A percentile compares a stretch with the other conserved stretches of the same genome.
Evolutionary conservation across 768 basidiomycete genomes (phyloP).

Genomic region (Hysterangium stoloniferum): DNA sequence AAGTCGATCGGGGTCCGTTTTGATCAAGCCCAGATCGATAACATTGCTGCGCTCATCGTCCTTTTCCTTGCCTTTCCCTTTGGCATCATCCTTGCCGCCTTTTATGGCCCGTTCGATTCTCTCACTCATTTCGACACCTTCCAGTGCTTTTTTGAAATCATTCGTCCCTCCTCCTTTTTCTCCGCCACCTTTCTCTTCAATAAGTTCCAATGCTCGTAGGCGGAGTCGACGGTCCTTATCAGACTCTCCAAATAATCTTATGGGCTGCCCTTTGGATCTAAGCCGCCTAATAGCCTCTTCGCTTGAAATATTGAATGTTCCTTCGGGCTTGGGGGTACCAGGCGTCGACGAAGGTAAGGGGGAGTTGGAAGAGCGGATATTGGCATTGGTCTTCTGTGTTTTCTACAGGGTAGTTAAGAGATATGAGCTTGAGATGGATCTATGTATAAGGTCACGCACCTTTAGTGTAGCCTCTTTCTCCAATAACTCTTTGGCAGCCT

Average conservation of each 20-base stretch:
- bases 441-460: background rate
- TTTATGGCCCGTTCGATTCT: conserved; percentile 48
- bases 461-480: conserved; percentile 20
- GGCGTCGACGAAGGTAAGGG: conserved; percentile 30
- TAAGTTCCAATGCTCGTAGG: conserved; percentile 86
- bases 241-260: conserved; percentile 88
- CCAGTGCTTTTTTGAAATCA: conserved; percentile 86
- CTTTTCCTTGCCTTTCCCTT: conserved; percentile 57
- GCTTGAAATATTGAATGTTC: conserved; percentile 80
- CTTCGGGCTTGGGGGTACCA: conserved; percentile 33
- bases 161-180: conserved; percentile 77
- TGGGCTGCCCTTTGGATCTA: conserved; percentile 87
- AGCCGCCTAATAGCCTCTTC: conserved; percentile 88
- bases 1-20: conserved; percentile 88
- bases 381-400: conserved; percentile 30
- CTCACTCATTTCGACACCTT: conserved; percentile 79
- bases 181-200: conserved; percentile 83
- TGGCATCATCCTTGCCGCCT: conserved; percentile 28
- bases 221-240: conserved; percentile 91
- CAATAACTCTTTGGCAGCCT: conserved; percentile 20
- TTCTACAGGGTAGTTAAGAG: background rate
- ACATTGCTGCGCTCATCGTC: conserved; percentile 38
- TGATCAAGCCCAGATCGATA: conserved; percentile 75
- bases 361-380: conserved; percentile 35
- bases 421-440: background rate